phyloP scores from a whole-genome alignment of 1,284 basidiomycete species.

The Ganoderma sinense region DNA sequence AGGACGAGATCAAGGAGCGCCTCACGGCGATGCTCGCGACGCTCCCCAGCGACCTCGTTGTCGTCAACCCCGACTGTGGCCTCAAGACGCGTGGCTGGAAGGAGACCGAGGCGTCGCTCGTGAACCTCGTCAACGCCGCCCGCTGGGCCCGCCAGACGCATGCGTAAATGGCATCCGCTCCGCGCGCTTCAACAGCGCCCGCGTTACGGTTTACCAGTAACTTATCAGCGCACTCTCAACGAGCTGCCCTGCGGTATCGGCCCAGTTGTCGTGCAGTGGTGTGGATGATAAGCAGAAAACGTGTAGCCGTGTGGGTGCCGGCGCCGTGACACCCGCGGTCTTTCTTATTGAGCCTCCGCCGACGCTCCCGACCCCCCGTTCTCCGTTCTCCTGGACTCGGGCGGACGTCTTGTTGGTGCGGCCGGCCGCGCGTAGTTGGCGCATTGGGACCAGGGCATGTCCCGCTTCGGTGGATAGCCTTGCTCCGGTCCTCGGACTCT shows the following conservation, averaged over 20 bases:
- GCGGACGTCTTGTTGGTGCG: conserved; percentile 14
- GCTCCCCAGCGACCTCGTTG: conserved; percentile 82
- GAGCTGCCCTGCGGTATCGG: conserved; percentile 40
- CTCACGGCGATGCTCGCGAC: conserved; percentile 86
- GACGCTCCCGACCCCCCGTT: conserved; percentile 7
- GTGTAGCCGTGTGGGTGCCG: conserved; percentile 33
- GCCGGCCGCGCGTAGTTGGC: conserved; percentile 21
- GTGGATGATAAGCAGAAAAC: conserved; percentile 38
- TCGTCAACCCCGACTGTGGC: conserved; percentile 95
- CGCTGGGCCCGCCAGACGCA: conserved; percentile 88
- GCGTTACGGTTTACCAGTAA: conserved; percentile 48
- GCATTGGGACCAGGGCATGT: conserved; percentile 21
- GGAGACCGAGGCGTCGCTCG: conserved; percentile 91
- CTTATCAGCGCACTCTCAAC: conserved; percentile 48
- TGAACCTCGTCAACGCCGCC: conserved; percentile 90
- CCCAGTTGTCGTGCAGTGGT: conserved; percentile 44
- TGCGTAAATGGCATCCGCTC: conserved; percentile 60
- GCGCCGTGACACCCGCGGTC: conserved; percentile 13
- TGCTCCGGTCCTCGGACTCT: not conserved
- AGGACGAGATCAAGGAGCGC: conserved; percentile 95
- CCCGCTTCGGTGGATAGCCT: conserved; percentile 14
- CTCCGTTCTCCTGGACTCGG: conserved; percentile 2
- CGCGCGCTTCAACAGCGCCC: conserved; percentile 92
- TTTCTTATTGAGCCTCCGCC: conserved; percentile 9
- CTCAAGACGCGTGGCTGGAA: conserved; percentile 96